Conservation (phyloP, 306 rosid genomes). For the Argentina anserina region DNA sequence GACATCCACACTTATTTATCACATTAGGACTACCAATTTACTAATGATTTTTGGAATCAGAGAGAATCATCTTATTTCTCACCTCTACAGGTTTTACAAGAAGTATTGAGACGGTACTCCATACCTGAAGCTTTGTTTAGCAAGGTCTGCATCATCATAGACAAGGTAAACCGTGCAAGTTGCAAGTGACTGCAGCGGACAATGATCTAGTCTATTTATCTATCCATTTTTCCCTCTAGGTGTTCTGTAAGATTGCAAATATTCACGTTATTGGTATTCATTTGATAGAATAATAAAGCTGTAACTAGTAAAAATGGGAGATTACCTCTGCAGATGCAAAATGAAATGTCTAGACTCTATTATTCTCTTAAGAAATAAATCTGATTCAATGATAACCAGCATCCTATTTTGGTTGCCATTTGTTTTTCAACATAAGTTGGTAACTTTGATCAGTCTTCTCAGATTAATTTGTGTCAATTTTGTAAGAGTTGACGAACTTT, state of each 20-base stretch:
- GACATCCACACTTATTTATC: not conserved
- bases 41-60: not conserved
- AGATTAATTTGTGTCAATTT: not conserved
- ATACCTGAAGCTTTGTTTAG: constrained; percentile 73
- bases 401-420: not conserved
- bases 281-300: not conserved
- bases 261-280: not conserved
- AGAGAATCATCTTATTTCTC: constrained; percentile 4
- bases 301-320: not conserved
- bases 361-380: not conserved
- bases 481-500: not conserved
- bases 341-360: not conserved
- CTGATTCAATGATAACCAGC: not conserved
- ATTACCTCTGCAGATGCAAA: not conserved
- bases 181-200: constrained; percentile 13
- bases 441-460: not conserved
- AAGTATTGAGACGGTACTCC: constrained; percentile 64
- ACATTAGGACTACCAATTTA: not conserved
- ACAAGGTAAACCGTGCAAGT: constrained; percentile 49
- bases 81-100: constrained; percentile 73
- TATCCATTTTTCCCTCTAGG: not conserved
- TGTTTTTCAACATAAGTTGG: not conserved
- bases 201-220: not conserved
- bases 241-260: not conserved
- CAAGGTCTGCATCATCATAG: constrained; percentile 91